Evolutionary conservation across 1,284 basidiomycete genomes (phyloP).

Genomic region (Rhodotorula mucilaginosa): DNA sequence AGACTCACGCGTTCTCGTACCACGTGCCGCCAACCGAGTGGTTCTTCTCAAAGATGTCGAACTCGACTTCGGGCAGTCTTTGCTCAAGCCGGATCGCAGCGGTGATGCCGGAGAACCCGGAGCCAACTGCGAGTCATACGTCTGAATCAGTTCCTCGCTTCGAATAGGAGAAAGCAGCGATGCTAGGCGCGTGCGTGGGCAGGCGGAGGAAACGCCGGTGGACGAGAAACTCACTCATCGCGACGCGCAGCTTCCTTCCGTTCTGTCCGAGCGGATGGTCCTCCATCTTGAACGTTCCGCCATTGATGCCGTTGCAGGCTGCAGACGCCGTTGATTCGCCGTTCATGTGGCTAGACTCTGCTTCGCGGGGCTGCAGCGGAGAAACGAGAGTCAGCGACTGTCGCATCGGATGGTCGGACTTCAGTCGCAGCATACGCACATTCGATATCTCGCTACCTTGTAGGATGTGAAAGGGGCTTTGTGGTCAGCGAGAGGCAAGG

Average conservation of each 20-base stretch:
- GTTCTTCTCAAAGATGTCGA: slow-evolving; percentile 63
- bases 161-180: background rate
- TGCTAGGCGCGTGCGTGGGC: background rate
- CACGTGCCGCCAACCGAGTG: slow-evolving; percentile 61
- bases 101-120: slow-evolving; percentile 59
- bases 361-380: background rate
- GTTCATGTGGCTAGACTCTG: background rate
- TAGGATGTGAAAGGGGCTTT: no score
- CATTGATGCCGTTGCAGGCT: background rate
- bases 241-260: slow-evolving; percentile 29
- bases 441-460: no score
- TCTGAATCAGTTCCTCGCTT: no score
- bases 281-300: slow-evolving; percentile 24
- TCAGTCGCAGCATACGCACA: no score
- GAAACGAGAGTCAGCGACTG: background rate
- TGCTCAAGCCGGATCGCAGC: slow-evolving; percentile 62
- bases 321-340: background rate
- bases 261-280: slow-evolving; percentile 28
- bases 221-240: slow-evolving; percentile 27
- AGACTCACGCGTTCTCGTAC: slow-evolving; percentile 22
- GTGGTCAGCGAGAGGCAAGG: no score
- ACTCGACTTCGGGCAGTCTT: slow-evolving; percentile 54
- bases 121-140: slow-evolving; percentile 50
- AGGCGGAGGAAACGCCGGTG: no score
- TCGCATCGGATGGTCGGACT: no score